Percentiles rank a stretch among this genome's conserved stretches.
Evolutionary conservation across 192 early-diverging fungal species (phyloP).

Genomic region (Dissophora globulifera): DNA sequence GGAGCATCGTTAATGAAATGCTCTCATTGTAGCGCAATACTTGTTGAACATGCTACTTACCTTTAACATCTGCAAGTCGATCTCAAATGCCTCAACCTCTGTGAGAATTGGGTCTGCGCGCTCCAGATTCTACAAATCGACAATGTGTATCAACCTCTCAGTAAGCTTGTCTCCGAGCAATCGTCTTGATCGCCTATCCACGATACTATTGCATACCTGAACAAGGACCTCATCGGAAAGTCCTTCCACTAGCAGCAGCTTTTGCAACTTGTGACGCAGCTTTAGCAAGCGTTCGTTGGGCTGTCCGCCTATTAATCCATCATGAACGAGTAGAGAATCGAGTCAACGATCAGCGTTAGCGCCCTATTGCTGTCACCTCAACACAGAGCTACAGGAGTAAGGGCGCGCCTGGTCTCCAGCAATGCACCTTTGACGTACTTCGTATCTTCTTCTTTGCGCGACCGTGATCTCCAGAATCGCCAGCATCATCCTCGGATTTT

Average conservation of each 20-base stretch:
- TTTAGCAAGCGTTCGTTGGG: constrained; percentile 51
- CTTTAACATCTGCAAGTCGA: constrained; percentile 55
- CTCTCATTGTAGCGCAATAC: not conserved
- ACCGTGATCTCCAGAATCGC: constrained; percentile 29
- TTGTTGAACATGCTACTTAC: constrained; percentile 8
- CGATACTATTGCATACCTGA: constrained; percentile 40
- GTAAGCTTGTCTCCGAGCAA: too few relatives aligned
- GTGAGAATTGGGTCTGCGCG: constrained; percentile 47
- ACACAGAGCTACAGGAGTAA: too few relatives aligned
- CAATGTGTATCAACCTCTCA: not conserved
- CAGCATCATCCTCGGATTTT: constrained; percentile 44
- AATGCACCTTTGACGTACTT: constrained; percentile 18
- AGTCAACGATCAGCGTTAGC: too few relatives aligned
- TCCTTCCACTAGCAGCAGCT: constrained; percentile 44
- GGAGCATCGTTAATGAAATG: not conserved
- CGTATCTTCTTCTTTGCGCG: constrained; percentile 44
- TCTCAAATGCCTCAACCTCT: constrained; percentile 57
- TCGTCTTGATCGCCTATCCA: too few relatives aligned
- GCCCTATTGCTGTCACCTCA: too few relatives aligned
- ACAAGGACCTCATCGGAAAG: constrained; percentile 44
- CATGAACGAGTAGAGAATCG: not conserved
- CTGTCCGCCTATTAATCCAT: constrained; percentile 19
- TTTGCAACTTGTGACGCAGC: constrained; percentile 56
- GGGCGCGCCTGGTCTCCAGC: not conserved
- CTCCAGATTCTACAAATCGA: constrained; percentile 25